Evolutionary conservation across 2,329 filamentous ascomycete species (phyloP).

Genomic region (Zelopaecilomyces penicillatus): DNA sequence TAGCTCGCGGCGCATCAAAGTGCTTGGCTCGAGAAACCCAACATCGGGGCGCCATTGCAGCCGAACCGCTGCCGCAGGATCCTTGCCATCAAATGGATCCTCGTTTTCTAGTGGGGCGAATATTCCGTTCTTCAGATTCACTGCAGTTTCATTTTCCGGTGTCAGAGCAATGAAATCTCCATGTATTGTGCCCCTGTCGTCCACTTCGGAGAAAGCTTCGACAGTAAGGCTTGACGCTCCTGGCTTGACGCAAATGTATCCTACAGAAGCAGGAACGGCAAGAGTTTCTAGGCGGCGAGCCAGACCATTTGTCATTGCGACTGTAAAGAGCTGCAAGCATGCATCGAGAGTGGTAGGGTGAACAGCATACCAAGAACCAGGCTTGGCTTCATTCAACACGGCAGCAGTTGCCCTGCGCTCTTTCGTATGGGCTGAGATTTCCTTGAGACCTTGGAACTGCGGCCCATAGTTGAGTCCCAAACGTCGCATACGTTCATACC

Average conservation of each 20-base stretch:
- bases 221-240: neutral
- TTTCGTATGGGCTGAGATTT: constrained; percentile 6
- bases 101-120: constrained; percentile 1
- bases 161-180: constrained; percentile 1
- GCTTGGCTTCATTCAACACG: neutral
- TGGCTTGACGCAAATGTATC: constrained; percentile 2
- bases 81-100: neutral
- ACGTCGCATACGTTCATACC: constrained; percentile 4
- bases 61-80: neutral
- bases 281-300: constrained; percentile 1
- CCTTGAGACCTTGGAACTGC: constrained; percentile 4
- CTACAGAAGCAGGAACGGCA: constrained; percentile 3
- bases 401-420: neutral
- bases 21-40: constrained; percentile 1
- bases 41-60: constrained; percentile 4
- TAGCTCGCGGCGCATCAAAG: neutral
- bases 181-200: neutral
- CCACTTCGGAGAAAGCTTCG: neutral
- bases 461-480: constrained; percentile 9
- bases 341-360: constrained; percentile 8
- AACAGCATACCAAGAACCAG: constrained; percentile 1
- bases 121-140: neutral
- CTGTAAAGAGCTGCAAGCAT: constrained; percentile 5
- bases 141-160: neutral
- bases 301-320: constrained; percentile 1